phyloP scores from a whole-genome alignment of 2,329 filamentous ascomycete species.

The Fusarium equiseti region DNA sequence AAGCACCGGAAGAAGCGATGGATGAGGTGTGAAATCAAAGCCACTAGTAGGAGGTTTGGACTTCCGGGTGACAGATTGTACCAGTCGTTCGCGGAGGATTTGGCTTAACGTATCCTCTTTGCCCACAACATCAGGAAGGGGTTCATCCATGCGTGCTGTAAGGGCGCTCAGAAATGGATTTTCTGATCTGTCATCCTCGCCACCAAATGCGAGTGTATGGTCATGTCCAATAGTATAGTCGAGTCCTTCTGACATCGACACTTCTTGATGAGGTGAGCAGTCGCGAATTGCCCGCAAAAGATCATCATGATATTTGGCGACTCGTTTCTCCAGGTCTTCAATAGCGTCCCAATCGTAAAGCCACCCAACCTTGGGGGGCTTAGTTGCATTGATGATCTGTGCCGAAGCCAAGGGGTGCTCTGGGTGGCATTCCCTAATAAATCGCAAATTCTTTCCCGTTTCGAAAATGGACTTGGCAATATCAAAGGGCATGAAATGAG shows the following conservation, averaged over 20 bases:
- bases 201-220: constrained; percentile 60
- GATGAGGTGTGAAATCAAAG: constrained; percentile 63
- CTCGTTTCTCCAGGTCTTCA: constrained; percentile 70
- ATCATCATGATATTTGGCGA: constrained; percentile 54
- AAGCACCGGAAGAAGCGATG: constrained; percentile 72
- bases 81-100: constrained; percentile 58
- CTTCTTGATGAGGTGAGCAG: neutral
- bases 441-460: constrained; percentile 79
- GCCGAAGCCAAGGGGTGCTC: constrained; percentile 74
- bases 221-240: neutral
- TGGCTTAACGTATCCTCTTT: constrained; percentile 54
- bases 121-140: constrained; percentile 38
- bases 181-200: constrained; percentile 47
- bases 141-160: constrained; percentile 45
- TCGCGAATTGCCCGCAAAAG: constrained; percentile 45
- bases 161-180: constrained; percentile 47
- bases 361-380: constrained; percentile 73
- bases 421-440: constrained; percentile 77
- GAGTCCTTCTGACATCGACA: neutral
- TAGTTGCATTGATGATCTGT: constrained; percentile 59
- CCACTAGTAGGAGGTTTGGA: constrained; percentile 32
- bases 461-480: constrained; percentile 81
- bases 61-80: constrained; percentile 49
- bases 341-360: constrained; percentile 79
- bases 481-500: constrained; percentile 77